These are phyloP conservation scores for Corylus heterophylla DNA, from an alignment of 306 rosid genomes.

Conservation along the genomic window DNA sequence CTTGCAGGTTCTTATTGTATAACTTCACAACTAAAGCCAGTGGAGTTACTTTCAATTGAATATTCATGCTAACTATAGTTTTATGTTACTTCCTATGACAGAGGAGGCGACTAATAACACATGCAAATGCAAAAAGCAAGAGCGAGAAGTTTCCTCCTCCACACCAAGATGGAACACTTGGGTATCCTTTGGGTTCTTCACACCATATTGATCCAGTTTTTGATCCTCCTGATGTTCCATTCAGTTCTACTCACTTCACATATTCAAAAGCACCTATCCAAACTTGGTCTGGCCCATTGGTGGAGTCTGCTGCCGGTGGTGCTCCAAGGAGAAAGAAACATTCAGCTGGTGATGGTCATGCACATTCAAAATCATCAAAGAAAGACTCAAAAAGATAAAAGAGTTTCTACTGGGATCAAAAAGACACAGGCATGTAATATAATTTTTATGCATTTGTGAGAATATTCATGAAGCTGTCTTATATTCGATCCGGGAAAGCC, in stretches of 20 bases:
- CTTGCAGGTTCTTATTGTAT: not conserved
- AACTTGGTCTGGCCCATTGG: slow-evolving; percentile 97
- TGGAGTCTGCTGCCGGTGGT: slow-evolving; percentile 59
- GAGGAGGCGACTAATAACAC: slow-evolving; percentile 92
- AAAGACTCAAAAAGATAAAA: slow-evolving; percentile 44
- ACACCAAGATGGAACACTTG: slow-evolving; percentile 95
- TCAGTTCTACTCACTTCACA: slow-evolving; percentile 79
- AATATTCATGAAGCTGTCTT: slow-evolving; percentile 41
- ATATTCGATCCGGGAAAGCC: slow-evolving; percentile 44
- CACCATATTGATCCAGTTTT: slow-evolving; percentile 84
- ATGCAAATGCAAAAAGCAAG: slow-evolving; percentile 97
- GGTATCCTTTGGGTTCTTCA: slow-evolving; percentile 85
- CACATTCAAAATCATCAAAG: slow-evolving; percentile 56
- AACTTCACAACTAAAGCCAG: not conserved
- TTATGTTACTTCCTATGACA: slow-evolving; percentile 33
- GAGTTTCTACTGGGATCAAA: slow-evolving; percentile 29
- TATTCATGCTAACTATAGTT: not conserved
- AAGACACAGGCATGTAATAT: slow-evolving; percentile 35
- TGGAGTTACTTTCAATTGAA: slow-evolving; percentile 14
- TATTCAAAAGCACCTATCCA: slow-evolving; percentile 73
- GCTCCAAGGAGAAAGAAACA: slow-evolving; percentile 84
- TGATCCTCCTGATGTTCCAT: slow-evolving; percentile 90
- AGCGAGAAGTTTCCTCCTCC: slow-evolving; percentile 99
- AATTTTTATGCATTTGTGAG: slow-evolving; percentile 46
- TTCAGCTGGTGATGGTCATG: slow-evolving; percentile 55